Conservation (phyloP, 2,329 filamentous ascomycete genomes). For the Xylariaceae sp. region DNA sequence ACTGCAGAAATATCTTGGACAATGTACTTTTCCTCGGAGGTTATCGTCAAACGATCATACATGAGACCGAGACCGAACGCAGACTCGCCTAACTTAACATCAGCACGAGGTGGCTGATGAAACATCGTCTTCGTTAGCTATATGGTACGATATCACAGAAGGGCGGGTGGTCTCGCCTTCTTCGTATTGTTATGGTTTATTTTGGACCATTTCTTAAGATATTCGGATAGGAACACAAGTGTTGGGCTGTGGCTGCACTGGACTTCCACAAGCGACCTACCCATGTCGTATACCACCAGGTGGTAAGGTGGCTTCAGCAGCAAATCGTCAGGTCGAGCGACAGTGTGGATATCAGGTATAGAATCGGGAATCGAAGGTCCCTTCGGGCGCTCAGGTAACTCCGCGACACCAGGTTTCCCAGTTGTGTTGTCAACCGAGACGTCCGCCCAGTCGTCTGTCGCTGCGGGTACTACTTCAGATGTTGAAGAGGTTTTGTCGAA, state of each 20-base stretch:
- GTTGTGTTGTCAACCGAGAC: conserved; percentile 33
- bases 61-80: conserved; percentile 42
- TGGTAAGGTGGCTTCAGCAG: conserved; percentile 46
- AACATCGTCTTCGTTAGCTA: background rate
- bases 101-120: conserved; percentile 39
- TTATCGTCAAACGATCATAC: conserved; percentile 41
- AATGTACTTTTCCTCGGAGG: conserved; percentile 32
- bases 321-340: conserved; percentile 47
- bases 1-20: conserved; percentile 38
- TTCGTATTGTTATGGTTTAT: conserved; percentile 36
- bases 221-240: conserved; percentile 41
- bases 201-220: conserved; percentile 45
- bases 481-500: conserved; percentile 26
- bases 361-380: conserved; percentile 21
- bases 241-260: conserved; percentile 46
- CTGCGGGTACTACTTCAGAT: background rate
- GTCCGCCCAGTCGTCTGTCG: conserved; percentile 43
- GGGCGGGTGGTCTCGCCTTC: conserved; percentile 10
- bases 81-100: conserved; percentile 41
- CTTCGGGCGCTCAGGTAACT: background rate
- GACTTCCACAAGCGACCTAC: conserved; percentile 35
- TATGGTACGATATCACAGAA: background rate
- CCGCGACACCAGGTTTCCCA: conserved; percentile 19
- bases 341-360: conserved; percentile 38
- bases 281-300: conserved; percentile 35